Conservation (phyloP, 2,329 filamentous ascomycete genomes). For the Colletotrichum lindemuthianum region DNA sequence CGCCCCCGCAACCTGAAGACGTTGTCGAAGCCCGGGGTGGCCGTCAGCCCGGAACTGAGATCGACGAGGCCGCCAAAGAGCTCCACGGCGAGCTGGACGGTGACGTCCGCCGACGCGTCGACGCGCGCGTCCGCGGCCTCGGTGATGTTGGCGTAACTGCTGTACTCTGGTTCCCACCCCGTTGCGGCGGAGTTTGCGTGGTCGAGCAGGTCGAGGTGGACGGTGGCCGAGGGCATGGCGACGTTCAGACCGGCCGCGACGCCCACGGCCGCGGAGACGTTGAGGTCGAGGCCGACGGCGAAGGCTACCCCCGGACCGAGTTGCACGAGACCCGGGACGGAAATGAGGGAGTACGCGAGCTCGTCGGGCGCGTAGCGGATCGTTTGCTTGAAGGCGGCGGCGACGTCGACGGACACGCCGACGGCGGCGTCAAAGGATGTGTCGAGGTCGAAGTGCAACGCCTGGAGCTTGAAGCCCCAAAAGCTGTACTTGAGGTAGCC, state of each 20-base stretch:
- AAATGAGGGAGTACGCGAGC: slow-evolving; percentile 49
- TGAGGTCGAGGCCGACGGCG: slow-evolving; percentile 49
- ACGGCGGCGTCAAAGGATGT: slow-evolving; percentile 49
- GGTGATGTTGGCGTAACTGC: slow-evolving; percentile 46
- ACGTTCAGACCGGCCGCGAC: slow-evolving; percentile 46
- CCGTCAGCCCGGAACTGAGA: slow-evolving; percentile 50
- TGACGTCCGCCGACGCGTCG: slow-evolving; percentile 47
- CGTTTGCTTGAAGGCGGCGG: slow-evolving; percentile 45
- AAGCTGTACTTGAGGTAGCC: slow-evolving; percentile 55
- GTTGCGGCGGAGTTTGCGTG: slow-evolving; percentile 41
- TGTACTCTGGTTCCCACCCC: slow-evolving; percentile 51
- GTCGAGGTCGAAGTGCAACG: slow-evolving; percentile 55
- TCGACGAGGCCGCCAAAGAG: slow-evolving; percentile 48
- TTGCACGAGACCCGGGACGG: slow-evolving; percentile 52
- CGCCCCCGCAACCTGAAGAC: slow-evolving; percentile 44
- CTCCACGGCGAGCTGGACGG: slow-evolving; percentile 51
- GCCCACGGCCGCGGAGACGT: slow-evolving; percentile 45
- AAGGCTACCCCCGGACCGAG: slow-evolving; percentile 51
- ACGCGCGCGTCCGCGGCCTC: slow-evolving; percentile 44
- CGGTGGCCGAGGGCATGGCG: slow-evolving; percentile 46
- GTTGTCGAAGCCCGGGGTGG: slow-evolving; percentile 49
- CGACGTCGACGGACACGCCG: slow-evolving; percentile 47
- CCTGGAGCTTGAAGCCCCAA: slow-evolving; percentile 44
- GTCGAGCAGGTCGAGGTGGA: slow-evolving; percentile 51
- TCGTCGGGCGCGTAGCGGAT: slow-evolving; percentile 48